Evolutionary conservation across 1,284 basidiomycete species (phyloP).

Genomic region (Hymenochaete sp.): DNA sequence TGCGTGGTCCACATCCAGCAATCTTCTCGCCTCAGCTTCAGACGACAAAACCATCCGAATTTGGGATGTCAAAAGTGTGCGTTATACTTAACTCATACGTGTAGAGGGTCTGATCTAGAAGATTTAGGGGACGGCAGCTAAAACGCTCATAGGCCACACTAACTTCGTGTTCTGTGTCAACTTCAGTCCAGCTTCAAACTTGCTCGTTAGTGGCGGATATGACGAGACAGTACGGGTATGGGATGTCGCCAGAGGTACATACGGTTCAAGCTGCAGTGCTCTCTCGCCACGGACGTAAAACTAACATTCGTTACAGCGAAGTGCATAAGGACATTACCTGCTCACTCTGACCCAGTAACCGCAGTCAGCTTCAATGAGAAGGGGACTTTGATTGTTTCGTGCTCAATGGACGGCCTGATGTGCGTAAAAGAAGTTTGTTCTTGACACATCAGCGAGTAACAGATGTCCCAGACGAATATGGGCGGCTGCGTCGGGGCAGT

Average conservation of each 20-base stretch:
- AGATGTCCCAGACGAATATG: conserved; percentile 70
- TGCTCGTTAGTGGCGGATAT: conserved; percentile 87
- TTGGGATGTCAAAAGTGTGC: conserved; percentile 66
- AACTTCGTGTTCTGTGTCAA: conserved; percentile 91
- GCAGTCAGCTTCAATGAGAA: conserved; percentile 90
- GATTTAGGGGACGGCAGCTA: conserved; percentile 48
- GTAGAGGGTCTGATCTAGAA: conserved; percentile 13
- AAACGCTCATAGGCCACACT: conserved; percentile 74
- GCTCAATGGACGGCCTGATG: conserved; percentile 95
- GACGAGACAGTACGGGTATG: conserved; percentile 94
- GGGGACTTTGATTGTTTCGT: conserved; percentile 88
- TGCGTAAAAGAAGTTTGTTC: conserved; percentile 34
- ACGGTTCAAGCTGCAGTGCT: neutral
- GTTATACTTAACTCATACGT: conserved; percentile 20
- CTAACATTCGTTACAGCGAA: conserved; percentile 42
- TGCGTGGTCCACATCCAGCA: conserved; percentile 76
- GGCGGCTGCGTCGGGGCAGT: conserved; percentile 95
- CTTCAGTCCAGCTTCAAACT: conserved; percentile 82
- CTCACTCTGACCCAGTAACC: conserved; percentile 95
- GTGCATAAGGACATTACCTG: conserved; percentile 76
- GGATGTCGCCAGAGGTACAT: conserved; percentile 80
- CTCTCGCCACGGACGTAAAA: neutral
- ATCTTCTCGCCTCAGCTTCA: conserved; percentile 80
- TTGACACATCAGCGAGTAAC: conserved; percentile 9
- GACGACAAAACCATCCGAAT: conserved; percentile 83